Base-by-base conservation (phyloP, 75 land plant species). In the Picea sitchensis region DNA sequence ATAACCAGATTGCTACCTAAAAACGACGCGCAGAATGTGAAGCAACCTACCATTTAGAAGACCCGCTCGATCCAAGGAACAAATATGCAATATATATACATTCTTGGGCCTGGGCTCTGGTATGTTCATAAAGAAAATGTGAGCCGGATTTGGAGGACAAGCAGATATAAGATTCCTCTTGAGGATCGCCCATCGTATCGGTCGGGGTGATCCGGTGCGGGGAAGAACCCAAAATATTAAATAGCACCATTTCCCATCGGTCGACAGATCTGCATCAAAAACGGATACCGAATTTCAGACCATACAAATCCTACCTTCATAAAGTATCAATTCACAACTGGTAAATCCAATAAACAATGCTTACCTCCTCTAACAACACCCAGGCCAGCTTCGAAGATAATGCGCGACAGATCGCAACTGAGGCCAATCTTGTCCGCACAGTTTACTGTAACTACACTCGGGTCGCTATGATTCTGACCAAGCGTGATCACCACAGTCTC, bases 211-310 rank as follows among this genome's bases (percentile, higher is more conserved):
- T 44, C 83, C 86, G 21, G 61, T 21, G 38, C 82, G 58, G 3
- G 82, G 82, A n/a, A 80, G 78, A 1, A 92, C 94, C 92, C 90
- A 92, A 17, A 92, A 83, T 47, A 92, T 76, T 36, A 90, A 32
- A 77, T 79, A 90, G 73, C 94, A 92, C 94, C 94, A 92, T 81
- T 83, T 92, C 68, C 94, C 94, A 86, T 92, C 94, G 1, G 92
- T 92, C 14, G 83, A 82, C 18, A 92, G 47, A 86, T 92, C 94
- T 92, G 61, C 79, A 84, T 75, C 9, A 23, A 56, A 75, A 23
- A 30, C 56, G 18, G 20, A 75, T 75, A 20, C 59, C 20, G 51
- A 75, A 15, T 30, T 4, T 11, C 54, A 38, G 23, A 41, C 60
- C 76, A 23, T 14, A 30, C 47, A 30, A 69, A 21, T 75, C 4